phyloP scores from a whole-genome alignment of 2,329 filamentous ascomycete species.

The Cordyceps tenuipes region DNA sequence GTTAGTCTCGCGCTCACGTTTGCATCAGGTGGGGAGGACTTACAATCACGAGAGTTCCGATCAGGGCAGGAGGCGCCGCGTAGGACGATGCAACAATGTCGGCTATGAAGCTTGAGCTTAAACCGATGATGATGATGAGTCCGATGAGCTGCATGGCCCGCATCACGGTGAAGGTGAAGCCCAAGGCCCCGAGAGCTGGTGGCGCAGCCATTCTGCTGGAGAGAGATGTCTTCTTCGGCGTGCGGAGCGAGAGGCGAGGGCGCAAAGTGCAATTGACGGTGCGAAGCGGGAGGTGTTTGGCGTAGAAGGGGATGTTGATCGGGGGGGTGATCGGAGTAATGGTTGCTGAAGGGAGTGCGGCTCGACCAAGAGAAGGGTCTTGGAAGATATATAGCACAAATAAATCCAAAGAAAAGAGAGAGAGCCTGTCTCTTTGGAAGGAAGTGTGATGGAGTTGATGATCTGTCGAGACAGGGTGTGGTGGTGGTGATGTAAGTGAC shows the following conservation, averaged over 20 bases:
- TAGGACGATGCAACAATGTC: conserved; percentile 61
- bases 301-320: conserved; percentile 30
- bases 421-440: not conserved
- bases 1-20: not conserved
- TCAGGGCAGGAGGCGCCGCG: conserved; percentile 60
- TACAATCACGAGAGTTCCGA: conserved; percentile 75
- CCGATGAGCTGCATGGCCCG: conserved; percentile 62
- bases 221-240: conserved; percentile 18
- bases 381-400: not conserved
- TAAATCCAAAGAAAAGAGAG: not conserved
- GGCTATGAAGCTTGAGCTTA: conserved; percentile 74
- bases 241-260: conserved; percentile 36
- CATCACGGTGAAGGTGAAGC: conserved; percentile 67
- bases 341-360: conserved; percentile 16
- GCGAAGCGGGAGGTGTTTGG: conserved; percentile 33
- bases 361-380: not conserved
- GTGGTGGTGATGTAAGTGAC: not conserved
- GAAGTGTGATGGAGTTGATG: not conserved
- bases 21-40: conserved; percentile 32
- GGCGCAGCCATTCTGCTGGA: conserved; percentile 33
- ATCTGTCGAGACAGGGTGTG: not conserved
- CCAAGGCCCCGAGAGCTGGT: conserved; percentile 60
- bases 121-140: conserved; percentile 69
- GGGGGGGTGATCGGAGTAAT: conserved; percentile 26
- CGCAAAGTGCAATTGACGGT: conserved; percentile 30